Evolutionary conservation across 352 stramenopile genomes (phyloP).

Genomic region (Globisporangium echinulatum): DNA sequence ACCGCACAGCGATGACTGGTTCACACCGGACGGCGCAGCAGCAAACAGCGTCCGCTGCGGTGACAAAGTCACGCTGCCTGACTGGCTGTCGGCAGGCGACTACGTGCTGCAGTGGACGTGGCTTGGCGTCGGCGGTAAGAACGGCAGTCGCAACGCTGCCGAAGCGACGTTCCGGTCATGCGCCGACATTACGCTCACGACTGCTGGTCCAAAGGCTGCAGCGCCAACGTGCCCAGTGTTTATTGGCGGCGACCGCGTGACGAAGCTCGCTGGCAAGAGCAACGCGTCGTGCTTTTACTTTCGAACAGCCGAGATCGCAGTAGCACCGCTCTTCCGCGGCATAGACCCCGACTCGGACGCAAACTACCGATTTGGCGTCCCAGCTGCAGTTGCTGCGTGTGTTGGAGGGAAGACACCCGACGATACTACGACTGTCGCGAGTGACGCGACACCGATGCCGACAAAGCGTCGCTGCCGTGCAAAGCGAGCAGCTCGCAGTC

Average conservation of each 20-base stretch:
- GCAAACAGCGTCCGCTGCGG: conserved; percentile 34
- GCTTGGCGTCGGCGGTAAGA: conserved; percentile 41
- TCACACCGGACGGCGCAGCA: conserved; percentile 29
- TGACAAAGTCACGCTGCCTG: conserved; percentile 40
- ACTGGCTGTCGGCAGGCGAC: conserved; percentile 37
- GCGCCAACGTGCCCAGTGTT: conserved; percentile 38
- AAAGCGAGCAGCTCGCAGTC: too few species aligned
- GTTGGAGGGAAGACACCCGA: too few species aligned
- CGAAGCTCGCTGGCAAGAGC: conserved; percentile 28
- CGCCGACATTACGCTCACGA: conserved; percentile 47
- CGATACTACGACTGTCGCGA: too few species aligned
- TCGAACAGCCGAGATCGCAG: conserved; percentile 36
- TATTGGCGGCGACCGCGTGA: conserved; percentile 46
- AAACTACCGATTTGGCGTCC: too few species aligned
- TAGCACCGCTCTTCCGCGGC: too few species aligned
- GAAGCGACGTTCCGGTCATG: conserved; percentile 44
- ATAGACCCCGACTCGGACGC: too few species aligned
- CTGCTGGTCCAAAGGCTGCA: conserved; percentile 17
- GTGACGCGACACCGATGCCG: too few species aligned
- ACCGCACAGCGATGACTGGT: conserved; percentile 30
- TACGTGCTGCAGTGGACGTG: conserved; percentile 60
- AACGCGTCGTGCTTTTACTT: conserved; percentile 54
- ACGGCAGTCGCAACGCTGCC: conserved; percentile 44
- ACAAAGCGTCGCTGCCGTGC: too few species aligned
- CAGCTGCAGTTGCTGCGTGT: too few species aligned